Evolutionary conservation across 2,329 filamentous ascomycete species (phyloP).

Genomic region (Phaeosphaeriaceae sp.): DNA sequence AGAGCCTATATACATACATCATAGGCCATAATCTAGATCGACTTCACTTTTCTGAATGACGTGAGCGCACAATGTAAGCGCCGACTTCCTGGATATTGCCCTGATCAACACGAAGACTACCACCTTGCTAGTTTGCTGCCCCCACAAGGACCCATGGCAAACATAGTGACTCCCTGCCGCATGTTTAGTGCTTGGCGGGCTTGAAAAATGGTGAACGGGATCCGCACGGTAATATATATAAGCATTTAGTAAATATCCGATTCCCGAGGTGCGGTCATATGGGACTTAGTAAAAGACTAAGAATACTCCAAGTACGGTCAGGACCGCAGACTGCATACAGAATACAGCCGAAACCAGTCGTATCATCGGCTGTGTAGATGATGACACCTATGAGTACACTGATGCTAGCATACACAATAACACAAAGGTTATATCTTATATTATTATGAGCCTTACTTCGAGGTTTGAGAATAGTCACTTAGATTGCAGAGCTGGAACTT

Average conservation of each 20-base stretch:
- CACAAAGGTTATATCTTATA: too few relatives aligned
- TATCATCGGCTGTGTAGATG: too few relatives aligned
- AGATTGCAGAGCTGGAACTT: too few relatives aligned
- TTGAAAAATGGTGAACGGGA: slow-evolving; percentile 3
- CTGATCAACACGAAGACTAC: not conserved
- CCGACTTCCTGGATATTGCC: not conserved
- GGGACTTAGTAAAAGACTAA: not conserved
- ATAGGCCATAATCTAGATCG: not conserved
- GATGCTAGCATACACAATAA: not conserved
- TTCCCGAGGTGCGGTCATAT: slow-evolving; percentile 6
- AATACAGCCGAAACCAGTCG: not conserved
- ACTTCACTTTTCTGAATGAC: slow-evolving; percentile 3
- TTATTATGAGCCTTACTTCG: too few relatives aligned
- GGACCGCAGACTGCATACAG: not conserved
- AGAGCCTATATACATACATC: not conserved
- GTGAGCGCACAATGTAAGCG: slow-evolving; percentile 5
- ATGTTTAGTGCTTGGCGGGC: slow-evolving; percentile 11
- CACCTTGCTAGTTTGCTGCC: slow-evolving; percentile 2
- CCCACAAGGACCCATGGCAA: not conserved
- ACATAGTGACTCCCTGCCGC: not conserved
- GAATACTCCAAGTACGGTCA: not conserved
- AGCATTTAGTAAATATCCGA: slow-evolving; percentile 4
- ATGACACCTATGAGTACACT: not conserved
- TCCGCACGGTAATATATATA: slow-evolving; percentile 5
- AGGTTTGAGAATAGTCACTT: too few relatives aligned